These are phyloP conservation scores for Polytrichum formosum DNA, from an alignment of 225 moss, liverwort and hornwort species.

Conservation along the genomic window DNA sequence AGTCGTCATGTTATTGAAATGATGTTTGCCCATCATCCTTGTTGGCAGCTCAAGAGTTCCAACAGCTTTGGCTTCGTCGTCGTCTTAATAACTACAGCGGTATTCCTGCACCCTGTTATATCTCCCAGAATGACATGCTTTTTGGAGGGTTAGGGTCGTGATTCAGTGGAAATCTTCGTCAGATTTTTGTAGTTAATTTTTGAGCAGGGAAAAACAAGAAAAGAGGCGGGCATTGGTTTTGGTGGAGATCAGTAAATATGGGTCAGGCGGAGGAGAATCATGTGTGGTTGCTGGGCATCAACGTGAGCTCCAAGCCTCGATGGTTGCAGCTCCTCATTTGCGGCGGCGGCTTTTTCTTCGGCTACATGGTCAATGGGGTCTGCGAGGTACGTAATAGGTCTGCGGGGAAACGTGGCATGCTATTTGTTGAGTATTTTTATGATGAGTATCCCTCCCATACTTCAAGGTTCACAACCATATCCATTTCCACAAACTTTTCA, in stretches of 20 bases:
- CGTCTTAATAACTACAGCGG: not conserved
- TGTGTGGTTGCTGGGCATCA: constrained; percentile 64
- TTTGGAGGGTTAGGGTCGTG: not conserved
- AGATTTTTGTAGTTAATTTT: not conserved
- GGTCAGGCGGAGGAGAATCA: constrained; percentile 53
- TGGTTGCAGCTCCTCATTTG: constrained; percentile 91
- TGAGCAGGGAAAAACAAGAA: not conserved
- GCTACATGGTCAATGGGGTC: constrained; percentile 90
- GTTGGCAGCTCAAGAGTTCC: not conserved
- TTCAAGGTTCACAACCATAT: too few relatives aligned
- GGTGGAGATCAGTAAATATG: constrained; percentile 10
- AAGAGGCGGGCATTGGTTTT: not conserved
- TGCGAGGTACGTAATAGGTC: constrained; percentile 57
- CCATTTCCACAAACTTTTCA: too few relatives aligned
- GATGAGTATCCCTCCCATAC: too few relatives aligned
- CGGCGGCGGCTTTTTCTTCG: constrained; percentile 85
- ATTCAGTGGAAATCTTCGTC: too few relatives aligned
- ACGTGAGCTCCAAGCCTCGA: constrained; percentile 65
- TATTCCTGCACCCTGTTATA: too few relatives aligned
- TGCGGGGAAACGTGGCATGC: too few relatives aligned
- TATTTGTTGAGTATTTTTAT: too few relatives aligned
- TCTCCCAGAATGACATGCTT: not conserved
- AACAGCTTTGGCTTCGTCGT: not conserved
- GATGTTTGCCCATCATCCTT: not conserved
- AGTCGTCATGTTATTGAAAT: not conserved